A percentile compares a stretch with the other conserved stretches of the same genome.
Conservation (phyloP, 1,139 yeast genomes). For the Kodamaea plutei region DNA sequence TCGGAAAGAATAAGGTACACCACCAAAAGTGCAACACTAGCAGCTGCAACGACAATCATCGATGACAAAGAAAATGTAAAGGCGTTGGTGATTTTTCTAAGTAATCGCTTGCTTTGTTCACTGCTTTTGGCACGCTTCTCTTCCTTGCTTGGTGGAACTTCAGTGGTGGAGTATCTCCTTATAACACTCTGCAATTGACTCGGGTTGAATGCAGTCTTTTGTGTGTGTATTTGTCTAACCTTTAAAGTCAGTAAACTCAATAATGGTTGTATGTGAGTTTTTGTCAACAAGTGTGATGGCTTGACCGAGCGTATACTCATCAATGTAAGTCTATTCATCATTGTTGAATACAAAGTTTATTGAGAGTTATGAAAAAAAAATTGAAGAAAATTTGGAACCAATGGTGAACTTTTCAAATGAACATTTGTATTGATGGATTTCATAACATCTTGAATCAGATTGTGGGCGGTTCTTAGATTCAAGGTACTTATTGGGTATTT, state of each 20-base stretch:
- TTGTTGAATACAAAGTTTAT: too few species aligned
- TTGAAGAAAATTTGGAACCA: too few species aligned
- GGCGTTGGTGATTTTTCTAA: conserved; percentile 46
- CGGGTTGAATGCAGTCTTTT: too few species aligned
- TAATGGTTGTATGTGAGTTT: not conserved
- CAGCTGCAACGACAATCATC: conserved; percentile 59
- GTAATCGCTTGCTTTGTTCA: conserved; percentile 35
- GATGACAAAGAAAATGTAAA: conserved; percentile 62
- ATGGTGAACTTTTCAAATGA: too few species aligned
- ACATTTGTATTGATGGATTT: too few species aligned
- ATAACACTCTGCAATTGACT: conserved; percentile 1
- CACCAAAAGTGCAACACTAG: conserved; percentile 66
- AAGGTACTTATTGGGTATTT: too few species aligned
- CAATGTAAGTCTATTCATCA: not conserved
- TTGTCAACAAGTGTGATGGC: conserved; percentile 6
- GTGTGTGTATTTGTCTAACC: not conserved
- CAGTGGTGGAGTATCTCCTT: conserved; percentile 17
- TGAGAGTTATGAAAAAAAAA: too few species aligned
- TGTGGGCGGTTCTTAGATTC: too few species aligned
- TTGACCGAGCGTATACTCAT: conserved; percentile 1
- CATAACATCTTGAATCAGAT: too few species aligned
- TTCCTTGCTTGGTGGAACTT: conserved; percentile 28
- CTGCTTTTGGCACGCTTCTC: conserved; percentile 12
- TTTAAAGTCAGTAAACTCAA: not conserved
- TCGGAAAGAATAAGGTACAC: conserved; percentile 75